A percentile compares a stretch with the other conserved stretches of the same genome.
These are phyloP conservation scores for Prinsepia uniflora DNA, from an alignment of 306 rosid genomes.

Conservation along the genomic window DNA sequence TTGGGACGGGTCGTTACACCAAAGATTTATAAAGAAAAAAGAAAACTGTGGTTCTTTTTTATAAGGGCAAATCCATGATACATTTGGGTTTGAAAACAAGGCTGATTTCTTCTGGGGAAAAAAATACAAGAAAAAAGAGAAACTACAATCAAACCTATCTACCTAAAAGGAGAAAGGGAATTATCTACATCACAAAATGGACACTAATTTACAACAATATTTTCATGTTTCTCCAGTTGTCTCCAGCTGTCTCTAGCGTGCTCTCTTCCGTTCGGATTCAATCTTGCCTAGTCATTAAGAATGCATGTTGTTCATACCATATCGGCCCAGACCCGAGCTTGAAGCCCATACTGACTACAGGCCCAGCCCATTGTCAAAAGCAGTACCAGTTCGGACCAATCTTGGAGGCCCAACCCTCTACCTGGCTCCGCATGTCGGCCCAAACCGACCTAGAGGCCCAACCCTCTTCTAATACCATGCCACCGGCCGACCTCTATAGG, in stretches of 20 bases:
- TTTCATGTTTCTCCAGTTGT: not conserved
- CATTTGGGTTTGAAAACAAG: slow-evolving; percentile 2
- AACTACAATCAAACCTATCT: not conserved
- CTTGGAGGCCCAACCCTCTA: too few relatives aligned
- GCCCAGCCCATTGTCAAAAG: too few relatives aligned
- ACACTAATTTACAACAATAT: slow-evolving; percentile 43
- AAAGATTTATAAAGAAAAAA: not conserved
- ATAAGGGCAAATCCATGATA: slow-evolving; percentile 12
- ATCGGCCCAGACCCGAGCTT: too few relatives aligned
- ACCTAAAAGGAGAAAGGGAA: slow-evolving; percentile 17
- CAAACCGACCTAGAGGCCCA: too few relatives aligned
- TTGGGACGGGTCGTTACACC: not conserved
- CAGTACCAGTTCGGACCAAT: too few relatives aligned
- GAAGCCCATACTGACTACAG: too few relatives aligned
- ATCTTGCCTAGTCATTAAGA: slow-evolving; percentile 23
- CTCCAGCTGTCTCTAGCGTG: slow-evolving; percentile 18
- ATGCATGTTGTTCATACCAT: too few relatives aligned
- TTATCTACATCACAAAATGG: slow-evolving; percentile 36
- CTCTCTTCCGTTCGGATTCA: slow-evolving; percentile 24
- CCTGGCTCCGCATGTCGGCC: too few relatives aligned
- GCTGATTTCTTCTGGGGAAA: not conserved
- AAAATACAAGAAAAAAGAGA: not conserved
- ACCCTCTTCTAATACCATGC: too few relatives aligned
- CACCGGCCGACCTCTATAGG: too few relatives aligned
- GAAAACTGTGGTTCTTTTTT: not conserved